These are phyloP conservation scores for Xylaria sp. DNA, from an alignment of 495 filamentous ascomycete species.

Conservation along the genomic window DNA sequence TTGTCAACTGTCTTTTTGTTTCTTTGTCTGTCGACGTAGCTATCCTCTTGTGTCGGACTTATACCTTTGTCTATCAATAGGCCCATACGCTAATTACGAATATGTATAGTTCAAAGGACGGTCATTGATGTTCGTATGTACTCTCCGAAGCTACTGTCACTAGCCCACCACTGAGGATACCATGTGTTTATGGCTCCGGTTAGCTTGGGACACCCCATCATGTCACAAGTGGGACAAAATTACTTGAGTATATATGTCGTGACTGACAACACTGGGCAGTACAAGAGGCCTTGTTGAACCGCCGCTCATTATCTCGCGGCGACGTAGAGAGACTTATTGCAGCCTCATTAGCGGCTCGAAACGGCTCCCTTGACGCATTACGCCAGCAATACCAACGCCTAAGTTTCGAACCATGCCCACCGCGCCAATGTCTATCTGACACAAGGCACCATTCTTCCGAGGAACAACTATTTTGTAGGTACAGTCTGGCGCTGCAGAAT, in stretches of 20 bases:
- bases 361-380: slow-evolving; percentile 45
- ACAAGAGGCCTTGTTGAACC: slow-evolving; percentile 9
- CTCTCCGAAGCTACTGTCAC: background rate
- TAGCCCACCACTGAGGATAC: no score
- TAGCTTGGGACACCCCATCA: background rate
- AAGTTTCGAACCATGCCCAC: slow-evolving; percentile 27
- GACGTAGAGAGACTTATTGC: slow-evolving; percentile 17
- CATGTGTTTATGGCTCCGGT: background rate
- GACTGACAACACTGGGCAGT: background rate
- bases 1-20: background rate
- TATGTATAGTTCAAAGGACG: slow-evolving; percentile 13
- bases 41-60: background rate
- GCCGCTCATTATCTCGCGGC: slow-evolving; percentile 11
- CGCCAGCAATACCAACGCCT: slow-evolving; percentile 46
- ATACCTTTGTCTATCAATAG: background rate
- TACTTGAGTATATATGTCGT: background rate
- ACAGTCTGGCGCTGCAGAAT: slow-evolving; percentile 38
- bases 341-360: slow-evolving; percentile 43
- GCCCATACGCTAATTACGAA: background rate
- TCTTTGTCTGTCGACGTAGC: background rate
- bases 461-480: slow-evolving; percentile 41
- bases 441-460: slow-evolving; percentile 19
- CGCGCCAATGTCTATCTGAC: background rate
- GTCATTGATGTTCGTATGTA: slow-evolving; percentile 18
- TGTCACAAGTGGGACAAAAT: background rate